Evolutionary conservation across 1,139 yeast genomes (phyloP).

Genomic region (Scheffersomyces quercinus): DNA sequence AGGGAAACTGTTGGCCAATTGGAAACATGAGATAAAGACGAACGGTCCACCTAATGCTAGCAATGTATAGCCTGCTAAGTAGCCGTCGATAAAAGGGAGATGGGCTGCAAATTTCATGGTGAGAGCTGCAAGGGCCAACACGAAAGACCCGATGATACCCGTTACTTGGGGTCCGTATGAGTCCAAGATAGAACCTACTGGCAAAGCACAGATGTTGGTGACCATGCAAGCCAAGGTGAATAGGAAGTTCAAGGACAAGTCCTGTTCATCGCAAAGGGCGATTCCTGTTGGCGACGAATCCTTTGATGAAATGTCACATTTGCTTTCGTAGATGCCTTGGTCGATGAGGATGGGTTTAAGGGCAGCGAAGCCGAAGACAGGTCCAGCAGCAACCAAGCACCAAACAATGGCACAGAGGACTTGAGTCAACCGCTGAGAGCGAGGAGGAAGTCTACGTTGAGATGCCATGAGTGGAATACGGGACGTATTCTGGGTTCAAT

Average conservation of each 20-base stretch:
- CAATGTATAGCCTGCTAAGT: constrained; percentile 62
- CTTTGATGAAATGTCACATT: constrained; percentile 41
- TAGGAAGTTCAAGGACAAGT: constrained; percentile 74
- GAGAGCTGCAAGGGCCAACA: constrained; percentile 55
- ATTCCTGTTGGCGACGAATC: constrained; percentile 16
- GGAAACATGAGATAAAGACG: constrained; percentile 78
- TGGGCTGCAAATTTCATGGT: constrained; percentile 39
- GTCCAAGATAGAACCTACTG: constrained; percentile 80
- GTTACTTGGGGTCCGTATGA: constrained; percentile 76
- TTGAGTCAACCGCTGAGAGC: constrained; percentile 38
- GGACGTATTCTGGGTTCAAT: too few species aligned
- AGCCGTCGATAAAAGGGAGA: constrained; percentile 51
- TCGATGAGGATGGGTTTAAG: constrained; percentile 75
- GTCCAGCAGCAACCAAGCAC: constrained; percentile 92
- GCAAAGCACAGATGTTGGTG: constrained; percentile 80
- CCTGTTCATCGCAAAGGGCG: constrained; percentile 66
- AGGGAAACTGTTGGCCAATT: constrained; percentile 73
- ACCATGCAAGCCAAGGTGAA: constrained; percentile 86
- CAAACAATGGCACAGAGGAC: constrained; percentile 72
- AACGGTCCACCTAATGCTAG: constrained; percentile 83
- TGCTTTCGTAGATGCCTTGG: constrained; percentile 72
- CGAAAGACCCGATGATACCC: constrained; percentile 69
- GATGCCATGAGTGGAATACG: too few species aligned
- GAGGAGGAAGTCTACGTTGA: constrained; percentile 4
- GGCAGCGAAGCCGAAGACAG: constrained; percentile 94